A percentile compares a stretch with the other conserved stretches of the same genome.
Evolutionary conservation across 2,329 filamentous ascomycete species (phyloP).

Genomic region (Fusarium albidum): DNA sequence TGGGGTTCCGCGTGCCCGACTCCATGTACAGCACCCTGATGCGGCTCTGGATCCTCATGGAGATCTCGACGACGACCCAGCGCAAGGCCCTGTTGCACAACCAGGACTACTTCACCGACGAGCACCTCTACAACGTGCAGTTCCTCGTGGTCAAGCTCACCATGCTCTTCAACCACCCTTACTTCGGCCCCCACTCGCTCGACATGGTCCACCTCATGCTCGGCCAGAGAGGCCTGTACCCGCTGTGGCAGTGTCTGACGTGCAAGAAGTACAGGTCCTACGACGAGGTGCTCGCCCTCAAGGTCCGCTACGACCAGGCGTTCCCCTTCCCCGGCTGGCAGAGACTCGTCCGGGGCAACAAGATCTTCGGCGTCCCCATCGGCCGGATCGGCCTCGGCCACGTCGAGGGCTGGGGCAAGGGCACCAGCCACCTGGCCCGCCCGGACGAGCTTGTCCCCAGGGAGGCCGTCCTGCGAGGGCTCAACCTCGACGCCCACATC

Average conservation of each 20-base stretch:
- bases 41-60: slow-evolving; percentile 79
- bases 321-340: slow-evolving; percentile 46
- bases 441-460: slow-evolving; percentile 66
- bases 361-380: slow-evolving; percentile 60
- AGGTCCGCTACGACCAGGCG: slow-evolving; percentile 64
- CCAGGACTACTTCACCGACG: slow-evolving; percentile 61
- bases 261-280: slow-evolving; percentile 59
- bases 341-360: slow-evolving; percentile 2
- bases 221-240: slow-evolving; percentile 62
- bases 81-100: slow-evolving; percentile 65
- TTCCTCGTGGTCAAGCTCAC: slow-evolving; percentile 76
- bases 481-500: slow-evolving; percentile 63
- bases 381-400: slow-evolving; percentile 61
- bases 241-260: slow-evolving; percentile 68
- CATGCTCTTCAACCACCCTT: slow-evolving; percentile 73
- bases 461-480: slow-evolving; percentile 61
- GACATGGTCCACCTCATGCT: slow-evolving; percentile 66
- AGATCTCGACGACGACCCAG: slow-evolving; percentile 64
- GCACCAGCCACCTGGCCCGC: slow-evolving; percentile 55
- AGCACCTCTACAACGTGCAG: slow-evolving; percentile 68
- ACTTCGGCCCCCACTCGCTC: slow-evolving; percentile 59
- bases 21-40: slow-evolving; percentile 58
- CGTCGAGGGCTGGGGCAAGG: slow-evolving; percentile 65
- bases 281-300: slow-evolving; percentile 63
- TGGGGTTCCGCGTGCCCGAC: slow-evolving; percentile 64